Evolutionary conservation across 768 basidiomycete genomes (phyloP).

Genomic region (Mycena indigotica): DNA sequence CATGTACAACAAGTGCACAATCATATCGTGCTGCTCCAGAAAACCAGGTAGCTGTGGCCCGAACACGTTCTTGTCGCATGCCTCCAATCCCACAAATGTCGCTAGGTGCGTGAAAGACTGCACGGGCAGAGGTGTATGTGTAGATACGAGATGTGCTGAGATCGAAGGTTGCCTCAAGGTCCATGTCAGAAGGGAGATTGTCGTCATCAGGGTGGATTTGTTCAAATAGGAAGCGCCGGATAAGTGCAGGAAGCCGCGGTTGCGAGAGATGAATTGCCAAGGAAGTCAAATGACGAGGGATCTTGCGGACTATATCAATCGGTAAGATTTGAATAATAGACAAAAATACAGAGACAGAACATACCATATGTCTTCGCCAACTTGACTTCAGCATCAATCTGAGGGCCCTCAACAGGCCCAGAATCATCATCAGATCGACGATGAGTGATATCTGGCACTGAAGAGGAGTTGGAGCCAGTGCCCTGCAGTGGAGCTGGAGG

Average conservation of each 20-base stretch:
- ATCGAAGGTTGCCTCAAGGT: constrained; percentile 24
- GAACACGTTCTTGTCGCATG: no score
- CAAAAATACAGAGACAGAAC: neutral
- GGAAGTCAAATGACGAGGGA: constrained; percentile 7
- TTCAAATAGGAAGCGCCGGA: constrained; percentile 19
- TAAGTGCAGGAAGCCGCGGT: constrained; percentile 14
- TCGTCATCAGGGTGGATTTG: constrained; percentile 14
- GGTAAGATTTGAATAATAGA: neutral
- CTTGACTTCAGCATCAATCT: constrained; percentile 7
- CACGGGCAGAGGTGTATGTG: constrained; percentile 33
- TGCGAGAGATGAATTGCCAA: constrained; percentile 14
- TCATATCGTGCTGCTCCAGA: constrained; percentile 29
- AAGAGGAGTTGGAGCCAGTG: no score
- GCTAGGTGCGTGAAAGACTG: constrained; percentile 39
- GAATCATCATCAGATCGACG: constrained; percentile 5
- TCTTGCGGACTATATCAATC: constrained; percentile 1
- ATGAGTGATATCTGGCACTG: neutral
- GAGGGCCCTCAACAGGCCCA: constrained; percentile 2
- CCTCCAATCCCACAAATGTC: no score
- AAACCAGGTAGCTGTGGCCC: constrained; percentile 31
- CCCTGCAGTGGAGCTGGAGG: no score
- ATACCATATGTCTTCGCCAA: constrained; percentile 8
- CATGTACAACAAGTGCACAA: constrained; percentile 28
- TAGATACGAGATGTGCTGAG: constrained; percentile 18
- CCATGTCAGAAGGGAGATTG: constrained; percentile 1